A percentile compares a stretch with the other conserved stretches of the same genome.
Conservation (phyloP, 345 rosid genomes). For the Linum usitatissimum region DNA sequence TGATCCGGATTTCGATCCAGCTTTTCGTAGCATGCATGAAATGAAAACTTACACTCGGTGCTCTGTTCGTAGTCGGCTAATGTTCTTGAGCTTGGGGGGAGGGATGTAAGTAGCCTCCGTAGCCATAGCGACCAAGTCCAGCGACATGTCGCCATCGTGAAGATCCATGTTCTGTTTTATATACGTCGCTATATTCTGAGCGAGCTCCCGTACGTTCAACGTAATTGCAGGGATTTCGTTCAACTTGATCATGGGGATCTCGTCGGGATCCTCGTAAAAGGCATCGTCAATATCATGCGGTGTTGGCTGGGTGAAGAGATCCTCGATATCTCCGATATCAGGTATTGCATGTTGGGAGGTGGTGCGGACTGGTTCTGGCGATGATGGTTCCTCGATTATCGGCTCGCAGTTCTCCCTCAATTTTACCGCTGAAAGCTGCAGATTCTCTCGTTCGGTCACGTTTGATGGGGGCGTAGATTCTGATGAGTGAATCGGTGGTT, state of each 20-base stretch:
- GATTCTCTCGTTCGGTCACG: neutral
- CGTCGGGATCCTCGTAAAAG: slow-evolving; percentile 58
- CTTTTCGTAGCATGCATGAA: neutral
- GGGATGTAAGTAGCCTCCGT: slow-evolving; percentile 56
- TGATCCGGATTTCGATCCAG: slow-evolving; percentile 5
- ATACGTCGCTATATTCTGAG: slow-evolving; percentile 42
- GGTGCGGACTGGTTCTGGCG: slow-evolving; percentile 49
- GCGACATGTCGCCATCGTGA: slow-evolving; percentile 64
- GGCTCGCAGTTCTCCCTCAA: slow-evolving; percentile 36
- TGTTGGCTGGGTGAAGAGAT: slow-evolving; percentile 31
- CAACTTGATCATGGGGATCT: slow-evolving; percentile 57
- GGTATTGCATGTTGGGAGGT: slow-evolving; percentile 32
- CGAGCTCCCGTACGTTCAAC: slow-evolving; percentile 50
- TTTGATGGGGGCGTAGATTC: neutral
- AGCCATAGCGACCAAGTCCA: slow-evolving; percentile 78
- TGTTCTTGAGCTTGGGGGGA: slow-evolving; percentile 60
- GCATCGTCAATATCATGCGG: slow-evolving; percentile 66
- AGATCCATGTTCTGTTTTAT: slow-evolving; percentile 61
- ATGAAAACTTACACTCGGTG: slow-evolving; percentile 79
- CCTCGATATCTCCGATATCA: slow-evolving; percentile 71
- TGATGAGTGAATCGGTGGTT: slow-evolving; percentile 12
- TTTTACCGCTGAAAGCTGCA: slow-evolving; percentile 13
- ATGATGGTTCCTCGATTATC: slow-evolving; percentile 74
- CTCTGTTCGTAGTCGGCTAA: slow-evolving; percentile 80
- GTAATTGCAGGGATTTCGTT: slow-evolving; percentile 65